phyloP scores from a whole-genome alignment of 2,329 filamentous ascomycete genomes.

The Epichloe aotearoae region DNA sequence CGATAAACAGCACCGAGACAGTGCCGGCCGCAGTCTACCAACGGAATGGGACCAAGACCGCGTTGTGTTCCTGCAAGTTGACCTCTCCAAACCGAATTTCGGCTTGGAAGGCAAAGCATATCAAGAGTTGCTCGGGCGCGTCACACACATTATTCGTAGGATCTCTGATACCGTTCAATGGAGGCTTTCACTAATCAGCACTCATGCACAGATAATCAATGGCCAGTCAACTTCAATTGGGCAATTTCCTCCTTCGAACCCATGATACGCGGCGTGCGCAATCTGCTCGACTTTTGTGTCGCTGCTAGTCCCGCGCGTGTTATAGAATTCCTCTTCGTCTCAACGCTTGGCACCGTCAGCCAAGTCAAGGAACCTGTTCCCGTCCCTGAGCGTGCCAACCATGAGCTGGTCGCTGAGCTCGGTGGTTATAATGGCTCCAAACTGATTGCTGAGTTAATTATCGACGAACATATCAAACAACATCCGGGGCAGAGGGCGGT shows the following conservation, averaged over 20 bases:
- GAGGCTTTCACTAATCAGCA: neutral
- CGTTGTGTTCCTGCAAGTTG: neutral
- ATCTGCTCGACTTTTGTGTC: neutral
- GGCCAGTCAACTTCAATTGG: constrained; percentile 3
- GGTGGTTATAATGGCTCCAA: constrained; percentile 1
- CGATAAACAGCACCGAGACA: neutral
- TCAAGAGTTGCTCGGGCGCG: neutral
- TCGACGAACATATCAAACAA: neutral
- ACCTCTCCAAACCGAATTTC: neutral
- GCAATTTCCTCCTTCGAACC: neutral
- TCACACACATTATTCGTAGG: neutral
- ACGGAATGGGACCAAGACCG: neutral
- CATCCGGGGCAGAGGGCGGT: neutral
- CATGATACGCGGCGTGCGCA: neutral
- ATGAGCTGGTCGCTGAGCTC: neutral
- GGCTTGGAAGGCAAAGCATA: neutral
- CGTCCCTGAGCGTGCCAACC: neutral
- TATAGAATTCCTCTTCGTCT: neutral
- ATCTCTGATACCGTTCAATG: neutral
- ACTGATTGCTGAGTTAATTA: neutral
- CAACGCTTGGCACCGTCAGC: neutral
- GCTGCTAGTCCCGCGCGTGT: neutral
- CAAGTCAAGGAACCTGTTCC: neutral
- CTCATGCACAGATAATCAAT: neutral
- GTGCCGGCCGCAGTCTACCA: neutral